Evolutionary conservation across 176 grass and related monocot genomes (phyloP).

Genomic region (Alopecurus myosuroides): DNA sequence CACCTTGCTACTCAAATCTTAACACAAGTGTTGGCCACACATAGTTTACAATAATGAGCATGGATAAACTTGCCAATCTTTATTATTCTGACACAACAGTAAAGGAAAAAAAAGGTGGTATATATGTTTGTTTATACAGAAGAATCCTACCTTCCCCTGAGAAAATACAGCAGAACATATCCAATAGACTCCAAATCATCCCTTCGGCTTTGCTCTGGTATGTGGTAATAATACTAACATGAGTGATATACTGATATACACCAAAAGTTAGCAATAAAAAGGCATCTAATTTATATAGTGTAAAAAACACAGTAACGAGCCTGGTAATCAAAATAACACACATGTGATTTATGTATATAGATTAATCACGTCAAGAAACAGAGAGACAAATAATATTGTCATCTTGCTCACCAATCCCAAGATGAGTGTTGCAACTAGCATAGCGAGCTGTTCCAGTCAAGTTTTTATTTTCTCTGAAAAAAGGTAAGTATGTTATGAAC

Average conservation of each 20-base stretch:
- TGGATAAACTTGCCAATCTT: neutral
- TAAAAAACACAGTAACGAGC: neutral
- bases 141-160: conserved; percentile 69
- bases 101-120: neutral
- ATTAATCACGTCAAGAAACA: neutral
- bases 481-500: neutral
- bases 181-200: conserved; percentile 88
- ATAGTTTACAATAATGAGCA: conserved; percentile 19
- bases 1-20: neutral
- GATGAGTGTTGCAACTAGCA: conserved; percentile 70
- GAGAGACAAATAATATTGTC: neutral
- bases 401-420: conserved; percentile 57
- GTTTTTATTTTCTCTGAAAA: conserved; percentile 67
- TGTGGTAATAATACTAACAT: conserved; percentile 21
- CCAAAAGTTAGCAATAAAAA: neutral
- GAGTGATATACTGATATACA: conserved; percentile 2
- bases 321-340: neutral
- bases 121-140: neutral
- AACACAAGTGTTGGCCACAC: neutral
- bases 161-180: conserved; percentile 85
- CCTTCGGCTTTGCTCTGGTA: conserved; percentile 79
- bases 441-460: conserved; percentile 75
- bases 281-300: neutral
- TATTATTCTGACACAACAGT: neutral
- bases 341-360: conserved; percentile 15